phyloP scores from a whole-genome alignment of 2,329 filamentous ascomycete genomes.

The Dothistroma septosporum region DNA sequence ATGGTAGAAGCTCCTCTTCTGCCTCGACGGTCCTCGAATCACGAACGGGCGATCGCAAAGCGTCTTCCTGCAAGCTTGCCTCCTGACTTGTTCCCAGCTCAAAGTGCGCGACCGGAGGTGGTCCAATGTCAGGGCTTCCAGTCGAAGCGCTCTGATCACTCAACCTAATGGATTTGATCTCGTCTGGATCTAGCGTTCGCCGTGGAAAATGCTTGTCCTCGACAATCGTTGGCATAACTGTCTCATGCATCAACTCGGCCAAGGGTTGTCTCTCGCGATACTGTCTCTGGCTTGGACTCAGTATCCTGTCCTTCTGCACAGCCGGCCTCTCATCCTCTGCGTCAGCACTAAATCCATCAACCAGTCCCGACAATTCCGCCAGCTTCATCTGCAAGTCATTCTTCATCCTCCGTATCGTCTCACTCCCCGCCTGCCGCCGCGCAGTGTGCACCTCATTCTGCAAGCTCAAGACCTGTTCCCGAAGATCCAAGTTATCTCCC shows the following conservation, averaged over 20 bases:
- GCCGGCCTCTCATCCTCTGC: conserved; percentile 15
- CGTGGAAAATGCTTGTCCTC: conserved; percentile 67
- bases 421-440: conserved; percentile 55
- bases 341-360: conserved; percentile 58
- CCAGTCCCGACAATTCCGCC: conserved; percentile 62
- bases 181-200: conserved; percentile 59
- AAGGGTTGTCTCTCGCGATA: conserved; percentile 33
- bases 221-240: conserved; percentile 59
- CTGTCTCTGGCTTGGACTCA: conserved; percentile 24
- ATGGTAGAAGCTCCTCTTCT: conserved; percentile 37
- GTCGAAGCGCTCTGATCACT: conserved; percentile 53
- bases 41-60: conserved; percentile 23
- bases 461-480: conserved; percentile 65
- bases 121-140: conserved; percentile 63
- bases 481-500: conserved; percentile 72
- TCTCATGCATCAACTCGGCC: conserved; percentile 32
- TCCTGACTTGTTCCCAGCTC: conserved; percentile 27
- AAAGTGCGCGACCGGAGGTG: conserved; percentile 52
- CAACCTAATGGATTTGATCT: conserved; percentile 50
- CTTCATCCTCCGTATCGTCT: conserved; percentile 66
- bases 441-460: conserved; percentile 61
- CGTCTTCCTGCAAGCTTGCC: neutral
- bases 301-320: conserved; percentile 16
- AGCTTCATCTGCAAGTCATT: conserved; percentile 68
- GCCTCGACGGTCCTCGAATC: conserved; percentile 13